Base-by-base conservation (phyloP, 208 protist genomes). In the Trypanosoma grayi region DNA sequence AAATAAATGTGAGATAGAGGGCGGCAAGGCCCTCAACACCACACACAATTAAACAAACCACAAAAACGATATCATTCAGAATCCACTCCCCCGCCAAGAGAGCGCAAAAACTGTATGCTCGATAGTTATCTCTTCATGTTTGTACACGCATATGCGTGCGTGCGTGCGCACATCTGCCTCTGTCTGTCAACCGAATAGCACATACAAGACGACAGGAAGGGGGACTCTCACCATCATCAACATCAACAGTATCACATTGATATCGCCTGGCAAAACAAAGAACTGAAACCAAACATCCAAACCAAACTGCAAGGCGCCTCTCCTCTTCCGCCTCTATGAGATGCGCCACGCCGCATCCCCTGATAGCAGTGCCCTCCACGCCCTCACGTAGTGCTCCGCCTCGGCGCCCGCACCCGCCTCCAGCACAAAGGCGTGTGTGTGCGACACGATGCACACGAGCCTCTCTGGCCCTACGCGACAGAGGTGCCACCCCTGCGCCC, bases 351-450 rank as follows among this genome's bases (percentile, higher is more conserved):
- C 22, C n/a, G 10, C 27, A 30, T 43, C 31, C 37, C 53, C 27
- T 14, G 20, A 48, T 24, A 75, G 48, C 63, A 58, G 65, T n/a
- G 37, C 48, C 13, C 50, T 70, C 69, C 60, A 75, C 24, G 40
- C 69, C 6, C 44, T 31, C 14, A 77, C 77, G 51, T 80, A 78
- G 25, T 71, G 45, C 27, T 31, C 40, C 14, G 84, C 80, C 52
- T 83, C 71, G 13, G 58, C 59, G 24, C 59, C 50, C 30, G 59
- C 64, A 2, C 34, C 60, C 25, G 66, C 70, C 50, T 91, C 78
- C 25, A 91, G 33, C 11, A 91, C 50, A 52, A 91, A 82, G 2
- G 77, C 75, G 56, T 82, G 81, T 16, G 70, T 85, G 10, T 25
- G 20, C 1, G 75, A 70, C 9, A 83, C 58, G 30, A 91, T 62